These are phyloP conservation scores for Trichoderma endophyticum DNA, from an alignment of 2,329 filamentous ascomycete genomes.

Conservation along the genomic window DNA sequence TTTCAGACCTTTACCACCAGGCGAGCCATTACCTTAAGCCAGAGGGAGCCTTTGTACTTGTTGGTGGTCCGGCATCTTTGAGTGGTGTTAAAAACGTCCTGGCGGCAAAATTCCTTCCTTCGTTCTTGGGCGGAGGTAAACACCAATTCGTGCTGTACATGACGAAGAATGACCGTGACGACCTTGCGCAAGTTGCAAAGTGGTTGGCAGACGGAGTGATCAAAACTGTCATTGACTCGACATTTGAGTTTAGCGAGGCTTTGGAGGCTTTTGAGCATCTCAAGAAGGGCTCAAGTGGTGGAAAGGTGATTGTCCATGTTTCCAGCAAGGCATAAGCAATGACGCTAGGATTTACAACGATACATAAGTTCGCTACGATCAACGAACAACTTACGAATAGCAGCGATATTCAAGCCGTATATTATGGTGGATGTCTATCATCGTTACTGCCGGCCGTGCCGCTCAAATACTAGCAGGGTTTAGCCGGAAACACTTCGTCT, in stretches of 20 bases:
- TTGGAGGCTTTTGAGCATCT: constrained; percentile 56
- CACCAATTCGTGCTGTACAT: constrained; percentile 41
- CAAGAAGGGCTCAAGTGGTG: constrained; percentile 55
- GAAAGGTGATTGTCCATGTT: constrained; percentile 47
- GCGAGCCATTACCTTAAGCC: constrained; percentile 49
- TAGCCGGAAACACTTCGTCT: not conserved
- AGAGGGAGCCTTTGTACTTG: constrained; percentile 48
- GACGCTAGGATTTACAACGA: not conserved
- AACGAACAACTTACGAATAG: not conserved
- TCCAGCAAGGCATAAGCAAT: not conserved
- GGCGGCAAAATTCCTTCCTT: constrained; percentile 29
- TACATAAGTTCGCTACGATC: not conserved
- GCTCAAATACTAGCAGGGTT: no score
- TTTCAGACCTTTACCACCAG: constrained; percentile 50
- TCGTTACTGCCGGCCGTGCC: no score
- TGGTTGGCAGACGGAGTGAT: constrained; percentile 59
- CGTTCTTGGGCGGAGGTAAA: constrained; percentile 40
- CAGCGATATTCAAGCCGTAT: not conserved
- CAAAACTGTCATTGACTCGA: constrained; percentile 52
- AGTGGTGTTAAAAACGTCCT: constrained; percentile 27
- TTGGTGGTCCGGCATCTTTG: constrained; percentile 41
- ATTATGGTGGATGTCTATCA: not conserved
- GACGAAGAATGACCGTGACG: constrained; percentile 39
- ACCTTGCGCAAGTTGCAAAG: constrained; percentile 48
- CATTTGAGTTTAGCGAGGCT: constrained; percentile 55